Base-by-base conservation (phyloP, 2,329 filamentous ascomycete genomes). In the Ophiosphaerella herpotricha region DNA sequence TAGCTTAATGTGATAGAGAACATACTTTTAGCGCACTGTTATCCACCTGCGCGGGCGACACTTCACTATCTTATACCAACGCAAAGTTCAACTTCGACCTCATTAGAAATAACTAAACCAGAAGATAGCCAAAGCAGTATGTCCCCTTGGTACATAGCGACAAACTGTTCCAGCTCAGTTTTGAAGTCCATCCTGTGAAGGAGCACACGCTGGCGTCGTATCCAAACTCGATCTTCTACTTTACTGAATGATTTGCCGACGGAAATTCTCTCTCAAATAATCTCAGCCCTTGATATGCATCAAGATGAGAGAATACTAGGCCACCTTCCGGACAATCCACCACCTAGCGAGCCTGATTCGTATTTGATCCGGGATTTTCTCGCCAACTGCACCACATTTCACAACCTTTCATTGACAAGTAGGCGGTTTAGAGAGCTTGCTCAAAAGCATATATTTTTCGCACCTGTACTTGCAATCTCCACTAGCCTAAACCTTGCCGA, bases 371-470 rank as follows among this genome's bases (percentile, higher is more conserved):
- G 23, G 13, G 52, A 56, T 32, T 56, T 52, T 31, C 38, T 46
- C 7, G 8, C 29, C 13, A 18, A 32, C 23, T 53, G 40, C 21
- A 26, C 34, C 18, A 34, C 47, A 23, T 43, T 56, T 2, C 37
- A 24, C n/a, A 47, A 39, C 39, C 42, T 60, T 23, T 48, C 57
- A n/a, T 49, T 58, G n/a, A 52, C 55, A 9, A 58, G 43, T 32
- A 50, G 46, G 21, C 31, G 50, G 26, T 58, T 60, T 18, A 36
- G 45, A 4, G 24, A 42, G 14, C 11, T 60, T n/a, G 37, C 47
- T 33, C 48, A 39, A 34, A 53, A 58, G 33, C 34, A 41, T 5
- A 34, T 51, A 4, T 24, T 56, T 5, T 36, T 39, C 29, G 41
- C 48, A 4, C 47, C 49, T 21, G 39, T 58, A 5, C 26, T 60